Evolutionary conservation across 164 flowering plant species (phyloP).

Genomic region (Magnolia kwangsiensis): DNA sequence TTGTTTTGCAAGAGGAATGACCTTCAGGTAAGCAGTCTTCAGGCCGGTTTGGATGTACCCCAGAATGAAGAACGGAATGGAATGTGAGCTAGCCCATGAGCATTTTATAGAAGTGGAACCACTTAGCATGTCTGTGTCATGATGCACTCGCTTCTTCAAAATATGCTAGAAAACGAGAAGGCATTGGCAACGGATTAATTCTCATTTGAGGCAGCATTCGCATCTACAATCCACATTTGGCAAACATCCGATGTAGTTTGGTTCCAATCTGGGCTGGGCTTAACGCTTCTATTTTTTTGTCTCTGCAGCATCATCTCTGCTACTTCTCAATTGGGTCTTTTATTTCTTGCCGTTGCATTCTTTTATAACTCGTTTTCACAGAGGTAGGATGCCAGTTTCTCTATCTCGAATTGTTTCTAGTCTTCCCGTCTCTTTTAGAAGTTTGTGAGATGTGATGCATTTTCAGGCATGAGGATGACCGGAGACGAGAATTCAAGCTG

Average conservation of each 20-base stretch:
- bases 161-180: no score
- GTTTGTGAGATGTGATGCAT: background rate
- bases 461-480: conserved; percentile 35
- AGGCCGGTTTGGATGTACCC: background rate
- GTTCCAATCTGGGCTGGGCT: background rate
- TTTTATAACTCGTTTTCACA: conserved; percentile 56
- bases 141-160: no score
- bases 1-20: conserved; percentile 63
- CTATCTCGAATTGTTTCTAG: background rate
- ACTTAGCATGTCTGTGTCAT: no score
- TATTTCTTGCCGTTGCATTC: conserved; percentile 65
- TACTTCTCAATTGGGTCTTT: conserved; percentile 66
- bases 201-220: background rate
- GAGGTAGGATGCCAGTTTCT: conserved; percentile 38
- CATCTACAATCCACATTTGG: background rate
- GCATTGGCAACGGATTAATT: no score
- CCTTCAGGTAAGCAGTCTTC: conserved; percentile 52
- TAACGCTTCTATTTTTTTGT: background rate
- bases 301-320: conserved; percentile 64
- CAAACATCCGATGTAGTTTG: background rate
- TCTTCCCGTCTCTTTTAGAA: background rate
- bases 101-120: no score
- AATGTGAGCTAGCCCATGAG: background rate
- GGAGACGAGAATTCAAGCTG: conserved; percentile 38
- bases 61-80: background rate